Evolutionary conservation across 495 filamentous ascomycete species (phyloP).

Genomic region (Tuber magnatum): DNA sequence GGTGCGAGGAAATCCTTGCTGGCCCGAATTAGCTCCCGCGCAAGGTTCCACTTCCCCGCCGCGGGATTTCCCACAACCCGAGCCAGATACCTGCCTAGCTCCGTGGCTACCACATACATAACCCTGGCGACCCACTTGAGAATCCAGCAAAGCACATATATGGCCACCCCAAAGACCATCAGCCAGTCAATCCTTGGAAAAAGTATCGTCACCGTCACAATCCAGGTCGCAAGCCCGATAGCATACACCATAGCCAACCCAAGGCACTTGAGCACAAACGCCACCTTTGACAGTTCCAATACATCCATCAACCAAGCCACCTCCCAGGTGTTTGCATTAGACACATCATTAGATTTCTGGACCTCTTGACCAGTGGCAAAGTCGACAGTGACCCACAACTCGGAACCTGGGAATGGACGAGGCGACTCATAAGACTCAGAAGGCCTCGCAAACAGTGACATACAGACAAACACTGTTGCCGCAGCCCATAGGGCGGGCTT

Average conservation of each 20-base stretch:
- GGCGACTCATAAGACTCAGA: background rate
- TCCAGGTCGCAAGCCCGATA: no score
- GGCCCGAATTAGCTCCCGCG: background rate
- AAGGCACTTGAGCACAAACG: background rate
- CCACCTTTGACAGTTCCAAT: background rate
- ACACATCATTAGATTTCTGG: background rate
- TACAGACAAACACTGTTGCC: background rate
- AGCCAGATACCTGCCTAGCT: background rate
- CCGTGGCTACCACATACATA: accelerated
- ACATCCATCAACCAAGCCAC: background rate
- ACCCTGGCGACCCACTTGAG: background rate
- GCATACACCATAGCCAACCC: background rate
- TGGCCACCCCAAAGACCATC: background rate
- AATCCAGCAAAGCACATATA: background rate
- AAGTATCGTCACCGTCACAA: background rate
- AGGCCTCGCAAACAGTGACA: background rate
- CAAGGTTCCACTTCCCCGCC: background rate
- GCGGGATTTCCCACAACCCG: background rate
- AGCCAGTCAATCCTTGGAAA: background rate
- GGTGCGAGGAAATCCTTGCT: background rate
- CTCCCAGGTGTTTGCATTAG: background rate
- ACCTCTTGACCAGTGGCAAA: background rate
- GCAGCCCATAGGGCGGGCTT: background rate
- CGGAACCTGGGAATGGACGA: background rate
- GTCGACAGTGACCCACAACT: background rate